These are phyloP conservation scores for Hypomontagnella submonticulosa DNA, from an alignment of 495 filamentous ascomycete genomes.

Conservation along the genomic window DNA sequence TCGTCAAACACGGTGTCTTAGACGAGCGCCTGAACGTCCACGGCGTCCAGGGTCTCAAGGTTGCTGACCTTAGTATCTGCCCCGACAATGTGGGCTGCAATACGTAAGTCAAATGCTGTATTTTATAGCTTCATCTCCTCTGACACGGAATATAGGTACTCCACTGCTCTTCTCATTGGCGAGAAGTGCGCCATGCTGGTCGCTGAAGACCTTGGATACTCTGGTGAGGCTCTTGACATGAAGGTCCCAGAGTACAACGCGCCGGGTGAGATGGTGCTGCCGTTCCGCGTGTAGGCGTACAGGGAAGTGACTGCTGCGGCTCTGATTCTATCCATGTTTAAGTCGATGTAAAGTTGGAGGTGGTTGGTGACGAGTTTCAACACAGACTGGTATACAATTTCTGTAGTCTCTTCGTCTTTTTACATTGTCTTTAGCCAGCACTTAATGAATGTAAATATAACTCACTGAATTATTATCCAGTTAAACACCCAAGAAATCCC, in stretches of 20 bases:
- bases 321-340: conserved; percentile 5
- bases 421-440: conserved; percentile 11
- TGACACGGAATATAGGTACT: conserved; percentile 54
- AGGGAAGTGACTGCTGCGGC: neutral
- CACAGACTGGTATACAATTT: conserved; percentile 24
- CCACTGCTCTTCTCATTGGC: conserved; percentile 82
- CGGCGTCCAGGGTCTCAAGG: conserved; percentile 82
- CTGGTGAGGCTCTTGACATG: conserved; percentile 79
- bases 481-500: no score
- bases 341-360: conserved; percentile 10
- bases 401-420: neutral
- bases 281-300: conserved; percentile 42
- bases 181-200: conserved; percentile 79
- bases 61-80: conserved; percentile 82
- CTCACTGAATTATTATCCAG: neutral
- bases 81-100: conserved; percentile 87
- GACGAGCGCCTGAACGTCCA: conserved; percentile 85
- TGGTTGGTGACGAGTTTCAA: conserved; percentile 8
- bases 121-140: neutral
- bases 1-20: conserved; percentile 82
- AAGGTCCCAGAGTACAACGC: conserved; percentile 72
- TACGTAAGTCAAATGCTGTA: conserved; percentile 61
- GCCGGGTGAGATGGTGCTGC: conserved; percentile 60
- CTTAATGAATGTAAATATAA: conserved; percentile 29
- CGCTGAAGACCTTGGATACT: conserved; percentile 82